Percentiles rank a stretch among this genome's conserved stretches.
These are phyloP conservation scores for Heterobasidion irregulare DNA, from an alignment of 1,284 basidiomycete genomes.

Conservation along the genomic window DNA sequence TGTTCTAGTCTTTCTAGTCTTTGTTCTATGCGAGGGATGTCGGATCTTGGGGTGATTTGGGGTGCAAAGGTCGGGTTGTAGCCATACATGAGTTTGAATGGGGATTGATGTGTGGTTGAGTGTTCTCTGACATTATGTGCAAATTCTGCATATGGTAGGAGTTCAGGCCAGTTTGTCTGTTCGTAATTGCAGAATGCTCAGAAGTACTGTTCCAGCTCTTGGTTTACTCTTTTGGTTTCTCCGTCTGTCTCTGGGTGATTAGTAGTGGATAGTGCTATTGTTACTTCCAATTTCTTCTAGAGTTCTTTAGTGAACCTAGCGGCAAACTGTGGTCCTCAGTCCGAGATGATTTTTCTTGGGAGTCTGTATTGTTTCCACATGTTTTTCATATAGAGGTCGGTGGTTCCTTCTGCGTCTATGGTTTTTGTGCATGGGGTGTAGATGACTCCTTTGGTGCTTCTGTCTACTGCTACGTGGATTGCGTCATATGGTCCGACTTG, in stretches of 20 bases:
- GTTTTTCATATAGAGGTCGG: no score
- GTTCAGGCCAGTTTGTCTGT: conserved; percentile 5
- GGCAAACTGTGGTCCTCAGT: conserved; percentile 1
- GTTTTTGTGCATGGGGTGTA: no score
- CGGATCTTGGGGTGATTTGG: no score
- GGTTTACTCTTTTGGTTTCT: conserved; percentile 10
- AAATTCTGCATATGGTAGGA: conserved; percentile 4
- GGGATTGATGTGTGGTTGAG: conserved; percentile 1
- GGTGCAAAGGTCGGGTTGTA: no score
- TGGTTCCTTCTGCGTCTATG: no score
- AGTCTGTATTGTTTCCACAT: no score
- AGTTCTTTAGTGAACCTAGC: background rate
- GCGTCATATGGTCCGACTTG: no score
- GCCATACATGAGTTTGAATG: no score
- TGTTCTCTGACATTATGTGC: conserved; percentile 3
- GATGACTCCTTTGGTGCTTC: no score
- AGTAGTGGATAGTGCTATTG: conserved; percentile 5
- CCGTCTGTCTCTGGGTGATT: conserved; percentile 4
- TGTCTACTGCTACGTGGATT: no score
- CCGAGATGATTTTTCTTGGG: background rate
- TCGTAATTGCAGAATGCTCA: conserved; percentile 4
- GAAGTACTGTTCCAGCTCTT: conserved; percentile 6
- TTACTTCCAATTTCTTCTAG: background rate
- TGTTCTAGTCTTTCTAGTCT: no score
- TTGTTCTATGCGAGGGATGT: no score